Conservation (phyloP, 495 filamentous ascomycete species). For the Recurvomyces mirabilis region DNA sequence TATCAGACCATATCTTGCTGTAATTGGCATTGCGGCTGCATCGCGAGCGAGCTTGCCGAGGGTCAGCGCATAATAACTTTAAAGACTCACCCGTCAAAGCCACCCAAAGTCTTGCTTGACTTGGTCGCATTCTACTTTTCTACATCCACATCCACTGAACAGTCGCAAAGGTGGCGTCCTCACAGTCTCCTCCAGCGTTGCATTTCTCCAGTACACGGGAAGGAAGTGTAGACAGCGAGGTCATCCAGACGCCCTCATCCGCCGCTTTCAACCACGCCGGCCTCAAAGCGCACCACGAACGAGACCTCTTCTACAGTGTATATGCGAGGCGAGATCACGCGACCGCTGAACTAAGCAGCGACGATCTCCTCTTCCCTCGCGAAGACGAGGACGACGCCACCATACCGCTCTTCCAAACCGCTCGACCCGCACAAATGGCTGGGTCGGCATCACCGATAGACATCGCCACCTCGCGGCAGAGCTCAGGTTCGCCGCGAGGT, state of each 20-base stretch:
- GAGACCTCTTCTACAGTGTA: not conserved
- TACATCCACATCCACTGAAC: too few relatives aligned
- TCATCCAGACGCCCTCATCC: slow-evolving; percentile 12
- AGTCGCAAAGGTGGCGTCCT: slow-evolving; percentile 16
- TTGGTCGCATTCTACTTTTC: too few relatives aligned
- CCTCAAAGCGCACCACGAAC: not conserved
- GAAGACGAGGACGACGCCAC: slow-evolving; percentile 18
- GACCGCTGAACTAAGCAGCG: slow-evolving; percentile 9
- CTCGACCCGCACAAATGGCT: slow-evolving; percentile 35
- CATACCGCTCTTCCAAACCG: slow-evolving; percentile 38
- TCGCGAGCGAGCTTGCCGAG: too few relatives aligned
- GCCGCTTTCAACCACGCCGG: not conserved
- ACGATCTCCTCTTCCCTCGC: slow-evolving; percentile 28
- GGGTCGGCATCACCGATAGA: slow-evolving; percentile 40
- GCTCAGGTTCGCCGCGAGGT: slow-evolving; percentile 51
- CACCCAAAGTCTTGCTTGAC: too few relatives aligned
- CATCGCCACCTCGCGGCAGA: slow-evolving; percentile 41
- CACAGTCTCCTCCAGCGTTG: slow-evolving; percentile 25
- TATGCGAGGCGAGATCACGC: not conserved
- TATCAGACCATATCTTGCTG: too few relatives aligned
- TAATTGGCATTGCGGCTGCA: too few relatives aligned
- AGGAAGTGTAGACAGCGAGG: slow-evolving; percentile 26
- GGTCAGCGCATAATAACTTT: too few relatives aligned
- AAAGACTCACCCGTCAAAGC: too few relatives aligned
- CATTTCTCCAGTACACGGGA: slow-evolving; percentile 26